A percentile compares a stretch with the other conserved stretches of the same genome.
phyloP scores from a whole-genome alignment of 768 basidiomycete genomes.

The Macrocybe gigantea region DNA sequence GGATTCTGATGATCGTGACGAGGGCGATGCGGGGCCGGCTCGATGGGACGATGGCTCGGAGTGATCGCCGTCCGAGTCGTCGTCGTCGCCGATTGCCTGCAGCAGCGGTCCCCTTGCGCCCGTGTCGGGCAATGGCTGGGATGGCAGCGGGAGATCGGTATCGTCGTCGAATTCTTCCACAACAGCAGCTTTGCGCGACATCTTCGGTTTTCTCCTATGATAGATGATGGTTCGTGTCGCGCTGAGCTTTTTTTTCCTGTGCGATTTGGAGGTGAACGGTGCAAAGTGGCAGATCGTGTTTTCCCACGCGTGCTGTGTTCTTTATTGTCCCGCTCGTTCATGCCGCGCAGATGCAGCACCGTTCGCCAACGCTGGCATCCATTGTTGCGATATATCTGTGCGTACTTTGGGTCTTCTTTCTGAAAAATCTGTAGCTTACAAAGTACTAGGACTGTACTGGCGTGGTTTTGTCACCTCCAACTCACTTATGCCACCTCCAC shows the following conservation, averaged over 20 bases:
- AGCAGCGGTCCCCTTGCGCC: slow-evolving; percentile 72
- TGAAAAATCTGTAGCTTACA: too few species aligned
- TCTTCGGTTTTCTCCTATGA: slow-evolving; percentile 17
- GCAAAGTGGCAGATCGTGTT: slow-evolving; percentile 5
- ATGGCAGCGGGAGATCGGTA: slow-evolving; percentile 82
- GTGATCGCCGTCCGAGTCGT: slow-evolving; percentile 32
- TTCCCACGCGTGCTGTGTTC: slow-evolving; percentile 18
- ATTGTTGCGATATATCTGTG: slow-evolving; percentile 24
- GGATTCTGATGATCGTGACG: slow-evolving; percentile 20
- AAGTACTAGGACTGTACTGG: slow-evolving; percentile 8
- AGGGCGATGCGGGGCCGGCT: slow-evolving; percentile 55
- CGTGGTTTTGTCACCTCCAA: slow-evolving; percentile 11
- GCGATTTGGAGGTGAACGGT: neutral
- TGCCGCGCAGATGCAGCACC: slow-evolving; percentile 28
- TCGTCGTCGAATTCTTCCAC: slow-evolving; percentile 92
- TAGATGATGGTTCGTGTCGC: slow-evolving; percentile 2
- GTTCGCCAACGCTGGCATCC: slow-evolving; percentile 25
- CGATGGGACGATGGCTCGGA: slow-evolving; percentile 19
- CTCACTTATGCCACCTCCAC: slow-evolving; percentile 7
- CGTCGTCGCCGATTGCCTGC: slow-evolving; percentile 57
- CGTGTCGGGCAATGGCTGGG: slow-evolving; percentile 55
- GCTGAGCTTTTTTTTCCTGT: slow-evolving; percentile 8
- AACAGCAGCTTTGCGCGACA: slow-evolving; percentile 68
- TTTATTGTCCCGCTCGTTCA: slow-evolving; percentile 20
- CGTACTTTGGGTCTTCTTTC: slow-evolving; percentile 4